Base-by-base conservation (phyloP, 1,284 basidiomycete species). In the Bondarzewia mesenterica region DNA sequence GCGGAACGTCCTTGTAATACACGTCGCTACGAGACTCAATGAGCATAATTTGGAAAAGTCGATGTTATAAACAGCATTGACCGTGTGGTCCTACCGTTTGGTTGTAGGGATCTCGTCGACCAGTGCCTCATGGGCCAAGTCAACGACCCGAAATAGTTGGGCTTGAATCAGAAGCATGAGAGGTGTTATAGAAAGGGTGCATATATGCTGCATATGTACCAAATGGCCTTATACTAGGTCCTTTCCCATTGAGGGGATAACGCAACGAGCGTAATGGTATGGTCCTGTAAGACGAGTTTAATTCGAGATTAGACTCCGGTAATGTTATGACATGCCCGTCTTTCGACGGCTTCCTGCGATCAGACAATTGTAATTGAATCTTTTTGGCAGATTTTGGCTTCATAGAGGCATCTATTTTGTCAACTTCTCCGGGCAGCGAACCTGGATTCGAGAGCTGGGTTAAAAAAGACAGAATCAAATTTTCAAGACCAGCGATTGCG, bases 1-100 rank as follows among this genome's bases (percentile, higher is more conserved):
- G 68, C 1, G 64, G 55, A 0, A 89, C 82, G 53, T 94, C 89
- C 51, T 80, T 82, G 65, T 96, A 96, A 65, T 80, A 95, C 16
- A 95, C 75, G 61, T 95, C 92, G 7, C 91, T 93, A 56, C 2
- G 22, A n/a, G 29, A 18, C 12, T n/a, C 36, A 23, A 20, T n/a
- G n/a, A 20, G 35, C 12, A 44, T 25, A 8, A 29, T 41, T 44
- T 18, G n/a, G n/a, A n/a, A n/a, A n/a, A 50, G 22, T 15, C 10
- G 25, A 27, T 12, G 42, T 37, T 16, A 29, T n/a, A 15, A 7
- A 46, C 8, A 22, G 15, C 15, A 45, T 4, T 37, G 12, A 35
- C 35, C 22, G 8, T 21, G 41, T 21, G 22, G 8, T 49, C 60
- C 37, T 54, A 85, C 86, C 87, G 70, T 64, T 89, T 90, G 4